Base-by-base conservation (phyloP, 345 rosid genomes). In the Citrus trifoliata region DNA sequence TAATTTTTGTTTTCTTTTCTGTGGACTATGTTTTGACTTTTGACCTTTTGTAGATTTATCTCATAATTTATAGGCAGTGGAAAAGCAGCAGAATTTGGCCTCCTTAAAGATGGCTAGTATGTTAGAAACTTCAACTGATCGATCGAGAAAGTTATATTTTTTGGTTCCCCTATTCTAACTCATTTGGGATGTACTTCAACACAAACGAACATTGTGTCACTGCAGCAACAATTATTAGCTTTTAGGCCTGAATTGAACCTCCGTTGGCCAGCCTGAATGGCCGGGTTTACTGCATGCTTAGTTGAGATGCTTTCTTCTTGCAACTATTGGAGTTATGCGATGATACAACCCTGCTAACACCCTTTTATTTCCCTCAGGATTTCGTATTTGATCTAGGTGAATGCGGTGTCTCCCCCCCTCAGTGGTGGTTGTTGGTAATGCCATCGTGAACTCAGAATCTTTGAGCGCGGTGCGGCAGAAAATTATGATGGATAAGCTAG, bases 81-180 rank as follows among this genome's bases (percentile, higher is more conserved):
- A 37, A 95, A 93, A 80, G 94, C 94, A 59, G 92, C 92, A 35
- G 87, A 84, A 83, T 93, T 90, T 74, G 98, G 93, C 71, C 84
- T 85, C 80, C 88, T 90, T 35, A 91, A 78, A 83, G 94, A 92
- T 62, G 95, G 98, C 68, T 92, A 82, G 14, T 86, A 91, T 86
- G 90, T 90, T 95, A 87, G 95, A 95, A 83, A 90, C 92, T 78
- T 90, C 95, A 69, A 92, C 92, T 24, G 93, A 93, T 81, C 88
- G 91, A 77, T 90, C 93, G 59, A 86, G 95, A 83, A 91, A 86
- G 98, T 95, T 77, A 89, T 92, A 67, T 56, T 37, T 37, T 73
- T 60, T 69, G 73, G 33, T 76, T 60, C 32, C n/a, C 59, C 5
- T 61, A 27, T 10, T 24, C 19, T 21, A 40, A 48, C 7, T 60